Conservation (phyloP, 2,329 filamentous ascomycete species). For the Aspergillus fumigatiaffinis region DNA sequence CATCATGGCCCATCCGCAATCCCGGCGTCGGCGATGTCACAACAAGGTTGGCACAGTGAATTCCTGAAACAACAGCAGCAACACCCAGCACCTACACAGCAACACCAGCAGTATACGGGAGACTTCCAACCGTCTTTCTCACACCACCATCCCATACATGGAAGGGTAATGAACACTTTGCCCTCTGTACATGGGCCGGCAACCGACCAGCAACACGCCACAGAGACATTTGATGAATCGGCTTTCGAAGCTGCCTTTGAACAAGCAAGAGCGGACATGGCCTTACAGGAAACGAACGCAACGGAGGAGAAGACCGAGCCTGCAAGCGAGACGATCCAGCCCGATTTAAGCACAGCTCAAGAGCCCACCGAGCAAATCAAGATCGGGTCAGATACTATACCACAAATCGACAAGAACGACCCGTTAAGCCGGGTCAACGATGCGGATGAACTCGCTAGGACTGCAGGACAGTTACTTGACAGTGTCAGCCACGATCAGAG, state of each 20-base stretch:
- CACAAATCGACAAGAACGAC: slow-evolving; percentile 31
- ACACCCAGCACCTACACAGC: slow-evolving; percentile 21
- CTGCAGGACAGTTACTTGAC: slow-evolving; percentile 66
- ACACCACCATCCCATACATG: slow-evolving; percentile 22
- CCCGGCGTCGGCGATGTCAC: slow-evolving; percentile 24
- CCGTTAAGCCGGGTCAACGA: slow-evolving; percentile 40
- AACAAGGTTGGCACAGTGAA: slow-evolving; percentile 58
- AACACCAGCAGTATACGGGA: slow-evolving; percentile 16
- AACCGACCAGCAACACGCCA: slow-evolving; percentile 19
- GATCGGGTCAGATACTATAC: slow-evolving; percentile 44
- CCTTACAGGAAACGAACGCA: slow-evolving; percentile 20
- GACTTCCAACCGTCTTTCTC: slow-evolving; percentile 30
- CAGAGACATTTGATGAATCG: slow-evolving; percentile 40
- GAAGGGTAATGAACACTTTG: slow-evolving; percentile 17
- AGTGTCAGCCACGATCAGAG: slow-evolving; percentile 65
- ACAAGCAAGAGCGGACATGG: slow-evolving; percentile 37
- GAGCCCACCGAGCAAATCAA: slow-evolving; percentile 25
- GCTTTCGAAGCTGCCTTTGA: slow-evolving; percentile 46
- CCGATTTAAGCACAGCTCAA: slow-evolving; percentile 8
- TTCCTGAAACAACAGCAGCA: slow-evolving; percentile 46
- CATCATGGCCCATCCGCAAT: slow-evolving; percentile 43
- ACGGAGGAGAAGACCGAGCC: slow-evolving; percentile 13
- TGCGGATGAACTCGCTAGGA: slow-evolving; percentile 66
- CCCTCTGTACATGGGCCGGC: slow-evolving; percentile 22
- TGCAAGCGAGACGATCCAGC: slow-evolving; percentile 15